Evolutionary conservation across 352 stramenopile genomes (phyloP).

Genomic region (Phytophthora sojae): DNA sequence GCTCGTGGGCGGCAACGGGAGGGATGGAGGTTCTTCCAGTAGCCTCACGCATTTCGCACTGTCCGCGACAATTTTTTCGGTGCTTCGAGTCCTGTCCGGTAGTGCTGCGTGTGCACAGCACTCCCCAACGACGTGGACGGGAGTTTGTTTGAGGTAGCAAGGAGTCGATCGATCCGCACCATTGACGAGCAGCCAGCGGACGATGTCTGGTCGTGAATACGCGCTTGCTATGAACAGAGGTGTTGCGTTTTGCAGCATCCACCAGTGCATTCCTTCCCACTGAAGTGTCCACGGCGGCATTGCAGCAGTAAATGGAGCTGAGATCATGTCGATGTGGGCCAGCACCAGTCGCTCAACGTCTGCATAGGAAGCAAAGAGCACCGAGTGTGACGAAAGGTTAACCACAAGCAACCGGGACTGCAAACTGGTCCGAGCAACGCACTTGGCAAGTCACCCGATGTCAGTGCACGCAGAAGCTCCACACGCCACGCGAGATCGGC

Average conservation of each 20-base stretch:
- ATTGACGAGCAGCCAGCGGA: conserved; percentile 64
- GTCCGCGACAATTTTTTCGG: conserved; percentile 20
- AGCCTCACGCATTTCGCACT: conserved; percentile 54
- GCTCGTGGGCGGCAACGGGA: conserved; percentile 39
- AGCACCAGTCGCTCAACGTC: conserved; percentile 46
- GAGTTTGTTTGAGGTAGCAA: conserved; percentile 64
- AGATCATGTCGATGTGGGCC: conserved; percentile 60
- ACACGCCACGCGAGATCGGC: conserved; percentile 34
- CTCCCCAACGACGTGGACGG: conserved; percentile 63
- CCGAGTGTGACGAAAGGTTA: not conserved
- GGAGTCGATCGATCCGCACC: conserved; percentile 58
- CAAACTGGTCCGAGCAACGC: conserved; percentile 2
- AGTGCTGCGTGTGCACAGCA: conserved; percentile 47
- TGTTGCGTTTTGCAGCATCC: conserved; percentile 71
- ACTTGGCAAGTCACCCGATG: conserved; percentile 38
- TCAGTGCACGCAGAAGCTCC: conserved; percentile 46
- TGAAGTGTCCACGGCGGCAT: conserved; percentile 70
- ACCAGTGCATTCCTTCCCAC: conserved; percentile 80
- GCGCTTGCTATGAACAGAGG: conserved; percentile 70
- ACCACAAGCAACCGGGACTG: not conserved
- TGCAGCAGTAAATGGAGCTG: conserved; percentile 54
- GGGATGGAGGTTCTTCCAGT: conserved; percentile 42
- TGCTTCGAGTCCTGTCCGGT: conserved; percentile 15
- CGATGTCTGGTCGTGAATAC: conserved; percentile 60
- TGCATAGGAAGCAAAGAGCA: conserved; percentile 10